phyloP scores from a whole-genome alignment of 2,329 filamentous ascomycete species.

The Leptographium wingfieldii region DNA sequence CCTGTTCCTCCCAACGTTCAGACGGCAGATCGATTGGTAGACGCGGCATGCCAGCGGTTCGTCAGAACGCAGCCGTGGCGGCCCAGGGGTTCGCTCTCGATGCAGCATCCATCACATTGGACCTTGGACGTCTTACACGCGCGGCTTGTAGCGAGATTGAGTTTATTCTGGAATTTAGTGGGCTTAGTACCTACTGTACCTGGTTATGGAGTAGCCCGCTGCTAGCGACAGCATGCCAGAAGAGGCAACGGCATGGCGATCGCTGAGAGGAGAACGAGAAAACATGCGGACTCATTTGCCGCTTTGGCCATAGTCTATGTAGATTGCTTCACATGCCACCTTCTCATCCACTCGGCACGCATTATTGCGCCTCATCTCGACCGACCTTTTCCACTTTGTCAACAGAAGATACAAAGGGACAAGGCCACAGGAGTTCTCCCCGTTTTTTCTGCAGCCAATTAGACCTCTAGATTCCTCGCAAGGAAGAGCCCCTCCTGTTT shows the following conservation, averaged over 20 bases:
- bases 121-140: not conserved
- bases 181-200: not conserved
- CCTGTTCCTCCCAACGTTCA: not conserved
- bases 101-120: not conserved
- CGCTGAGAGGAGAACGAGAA: not conserved
- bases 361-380: not conserved
- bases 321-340: not conserved
- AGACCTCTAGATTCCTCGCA: not conserved
- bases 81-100: not conserved
- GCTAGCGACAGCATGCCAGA: not conserved
- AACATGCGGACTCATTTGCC: not conserved
- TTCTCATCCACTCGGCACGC: not conserved
- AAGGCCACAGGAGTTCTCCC: not conserved
- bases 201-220: not conserved
- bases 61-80: not conserved
- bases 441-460: not conserved
- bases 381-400: too few relatives aligned
- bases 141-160: not conserved
- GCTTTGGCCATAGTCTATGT: too few relatives aligned
- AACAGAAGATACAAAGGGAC: too few relatives aligned
- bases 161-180: not conserved
- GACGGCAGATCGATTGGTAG: not conserved
- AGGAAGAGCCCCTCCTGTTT: not conserved
- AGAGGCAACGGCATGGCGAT: not conserved
- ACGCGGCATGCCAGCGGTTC: not conserved